phyloP scores from a whole-genome alignment of 2,329 filamentous ascomycete genomes.

The Aaosphaeria arxii region DNA sequence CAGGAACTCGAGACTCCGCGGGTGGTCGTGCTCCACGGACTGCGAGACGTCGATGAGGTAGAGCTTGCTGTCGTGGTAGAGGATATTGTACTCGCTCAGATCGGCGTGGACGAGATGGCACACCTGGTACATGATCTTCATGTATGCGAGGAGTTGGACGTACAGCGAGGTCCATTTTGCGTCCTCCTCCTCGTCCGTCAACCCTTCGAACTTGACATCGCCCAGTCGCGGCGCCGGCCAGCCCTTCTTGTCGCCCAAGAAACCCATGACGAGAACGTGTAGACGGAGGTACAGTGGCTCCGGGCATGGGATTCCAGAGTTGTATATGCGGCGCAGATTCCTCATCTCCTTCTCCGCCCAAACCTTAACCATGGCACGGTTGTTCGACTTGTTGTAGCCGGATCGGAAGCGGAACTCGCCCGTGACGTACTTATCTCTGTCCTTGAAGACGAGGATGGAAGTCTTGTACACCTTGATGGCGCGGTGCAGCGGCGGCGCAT shows the following conservation, averaged over 20 bases:
- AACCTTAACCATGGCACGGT: conserved; percentile 93
- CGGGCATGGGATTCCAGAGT: conserved; percentile 83
- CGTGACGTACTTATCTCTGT: conserved; percentile 91
- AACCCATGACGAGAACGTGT: conserved; percentile 95
- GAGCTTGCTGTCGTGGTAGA: conserved; percentile 78
- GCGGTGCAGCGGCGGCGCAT: conserved; percentile 58
- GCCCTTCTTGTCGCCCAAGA: conserved; percentile 83
- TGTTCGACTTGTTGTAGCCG: conserved; percentile 92
- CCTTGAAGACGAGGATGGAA: conserved; percentile 95
- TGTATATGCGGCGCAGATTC: conserved; percentile 81
- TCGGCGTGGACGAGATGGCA: conserved; percentile 94
- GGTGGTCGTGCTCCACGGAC: conserved; percentile 95
- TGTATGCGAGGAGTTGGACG: conserved; percentile 77
- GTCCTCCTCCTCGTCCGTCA: conserved; percentile 56
- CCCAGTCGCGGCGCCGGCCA: conserved; percentile 85
- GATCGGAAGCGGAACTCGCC: conserved; percentile 90
- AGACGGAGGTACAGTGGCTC: conserved; percentile 85
- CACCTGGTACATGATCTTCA: conserved; percentile 89
- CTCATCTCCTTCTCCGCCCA: conserved; percentile 99
- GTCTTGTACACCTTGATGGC: conserved; percentile 99
- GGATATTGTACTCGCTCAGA: conserved; percentile 95
- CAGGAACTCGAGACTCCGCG: conserved; percentile 85
- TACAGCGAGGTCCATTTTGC: conserved; percentile 77
- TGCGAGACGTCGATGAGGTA: conserved; percentile 98
- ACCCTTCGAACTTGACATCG: conserved; percentile 72